These are phyloP conservation scores for Paramecium octaurelia DNA, from an alignment of 73 alveolate species.

Conservation along the genomic window DNA sequence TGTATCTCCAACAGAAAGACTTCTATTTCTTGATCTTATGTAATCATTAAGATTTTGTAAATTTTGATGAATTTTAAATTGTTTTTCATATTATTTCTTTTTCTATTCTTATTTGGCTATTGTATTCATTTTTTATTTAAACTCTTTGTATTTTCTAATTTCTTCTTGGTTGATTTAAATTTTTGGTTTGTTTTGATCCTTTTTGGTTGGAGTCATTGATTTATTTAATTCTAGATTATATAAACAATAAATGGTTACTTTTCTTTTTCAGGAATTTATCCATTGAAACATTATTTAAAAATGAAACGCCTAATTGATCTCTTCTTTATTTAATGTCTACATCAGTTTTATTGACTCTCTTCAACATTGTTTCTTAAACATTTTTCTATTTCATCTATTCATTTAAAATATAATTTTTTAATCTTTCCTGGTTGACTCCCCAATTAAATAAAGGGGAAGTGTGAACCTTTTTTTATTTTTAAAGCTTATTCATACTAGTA, in stretches of 20 bases:
- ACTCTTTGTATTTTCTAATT: not conserved
- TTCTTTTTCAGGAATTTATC: not conserved
- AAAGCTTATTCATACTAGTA: not conserved
- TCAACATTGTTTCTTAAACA: not conserved
- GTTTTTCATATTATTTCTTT: not conserved
- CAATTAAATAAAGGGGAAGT: not conserved
- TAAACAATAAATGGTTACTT: not conserved
- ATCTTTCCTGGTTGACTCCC: constrained; percentile 39
- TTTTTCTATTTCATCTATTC: not conserved
- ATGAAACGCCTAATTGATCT: constrained; percentile 35
- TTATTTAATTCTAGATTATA: constrained; percentile 26
- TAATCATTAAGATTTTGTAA: not conserved
- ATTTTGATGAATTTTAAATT: constrained; percentile 22
- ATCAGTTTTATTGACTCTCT: not conserved
- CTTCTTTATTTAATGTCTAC: not conserved
- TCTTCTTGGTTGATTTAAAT: not conserved
- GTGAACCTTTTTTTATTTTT: not conserved
- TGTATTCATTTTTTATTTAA: not conserved
- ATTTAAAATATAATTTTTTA: not conserved
- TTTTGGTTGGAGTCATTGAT: not conserved
- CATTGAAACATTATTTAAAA: not conserved
- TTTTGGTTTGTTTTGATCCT: not conserved
- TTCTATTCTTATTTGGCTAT: not conserved
- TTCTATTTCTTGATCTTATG: constrained; percentile 24
- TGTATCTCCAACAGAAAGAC: constrained; percentile 12